Percentiles rank a stretch among this genome's conserved stretches.
These are phyloP conservation scores for Eimeria tenella DNA, from an alignment of 169 alveolate genomes.

Conservation along the genomic window DNA sequence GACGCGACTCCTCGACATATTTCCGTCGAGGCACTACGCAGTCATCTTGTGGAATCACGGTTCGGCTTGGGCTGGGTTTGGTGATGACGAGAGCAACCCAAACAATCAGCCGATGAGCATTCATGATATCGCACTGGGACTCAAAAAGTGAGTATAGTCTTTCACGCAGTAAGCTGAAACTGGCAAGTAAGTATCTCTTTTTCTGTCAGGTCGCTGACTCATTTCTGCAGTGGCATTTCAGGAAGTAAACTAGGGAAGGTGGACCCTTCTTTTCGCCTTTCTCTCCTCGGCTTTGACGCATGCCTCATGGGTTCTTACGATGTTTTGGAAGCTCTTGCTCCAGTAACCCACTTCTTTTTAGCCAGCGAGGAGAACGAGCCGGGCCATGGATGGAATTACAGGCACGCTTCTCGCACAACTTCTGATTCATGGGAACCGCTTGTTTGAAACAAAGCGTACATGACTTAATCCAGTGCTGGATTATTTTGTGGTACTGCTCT, in stretches of 20 bases:
- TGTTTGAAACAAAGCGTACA: background rate
- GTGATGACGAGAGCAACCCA: conserved; percentile 84
- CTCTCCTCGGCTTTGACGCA: conserved; percentile 85
- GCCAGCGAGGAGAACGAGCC: conserved; percentile 87
- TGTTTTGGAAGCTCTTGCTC: conserved; percentile 82
- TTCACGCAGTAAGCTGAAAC: background rate
- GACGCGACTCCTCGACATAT: conserved; percentile 74
- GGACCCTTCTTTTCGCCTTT: conserved; percentile 78
- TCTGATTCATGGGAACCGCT: background rate
- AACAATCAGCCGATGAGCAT: conserved; percentile 80
- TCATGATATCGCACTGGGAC: conserved; percentile 76
- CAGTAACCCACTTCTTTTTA: conserved; percentile 82
- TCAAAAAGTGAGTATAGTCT: conserved; percentile 34
- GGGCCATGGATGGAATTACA: conserved; percentile 86
- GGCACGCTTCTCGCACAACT: conserved; percentile 42
- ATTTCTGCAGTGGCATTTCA: conserved; percentile 76
- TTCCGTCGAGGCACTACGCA: conserved; percentile 83
- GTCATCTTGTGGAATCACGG: conserved; percentile 86
- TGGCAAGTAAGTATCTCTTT: background rate
- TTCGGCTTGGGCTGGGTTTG: conserved; percentile 86
- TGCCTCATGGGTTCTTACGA: conserved; percentile 84
- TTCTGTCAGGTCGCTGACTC: background rate
- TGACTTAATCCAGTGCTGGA: background rate
- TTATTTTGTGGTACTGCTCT: background rate
- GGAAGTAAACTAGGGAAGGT: conserved; percentile 65